A percentile compares a stretch with the other conserved stretches of the same genome.
Evolutionary conservation across 331 rosid species (phyloP).

Genomic region (Malus hybrid): DNA sequence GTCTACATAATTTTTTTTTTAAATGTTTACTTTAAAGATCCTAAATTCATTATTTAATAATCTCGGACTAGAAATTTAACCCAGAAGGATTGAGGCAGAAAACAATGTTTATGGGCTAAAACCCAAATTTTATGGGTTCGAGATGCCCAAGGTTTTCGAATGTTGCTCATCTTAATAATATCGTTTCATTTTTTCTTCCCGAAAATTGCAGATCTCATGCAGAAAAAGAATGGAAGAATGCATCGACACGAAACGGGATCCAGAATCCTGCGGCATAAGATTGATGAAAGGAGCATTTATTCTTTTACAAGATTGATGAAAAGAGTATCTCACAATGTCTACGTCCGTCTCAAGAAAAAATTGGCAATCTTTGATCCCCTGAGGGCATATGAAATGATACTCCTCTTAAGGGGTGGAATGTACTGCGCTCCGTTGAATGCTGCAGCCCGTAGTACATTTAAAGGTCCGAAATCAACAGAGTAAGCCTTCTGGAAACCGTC

Average conservation of each 20-base stretch:
- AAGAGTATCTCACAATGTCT: conserved; percentile 2
- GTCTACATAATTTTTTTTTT: no score
- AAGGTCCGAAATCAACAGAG: conserved; percentile 81
- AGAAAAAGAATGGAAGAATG: not conserved
- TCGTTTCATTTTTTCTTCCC: not conserved
- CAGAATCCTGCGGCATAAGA: not conserved
- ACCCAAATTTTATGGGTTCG: no score
- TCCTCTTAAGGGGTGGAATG: conserved; percentile 70
- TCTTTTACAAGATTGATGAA: not conserved
- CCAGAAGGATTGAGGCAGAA: no score
- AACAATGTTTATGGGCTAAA: no score
- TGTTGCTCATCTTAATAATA: not conserved
- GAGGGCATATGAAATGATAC: conserved; percentile 86
- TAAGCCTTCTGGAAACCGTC: conserved; percentile 92
- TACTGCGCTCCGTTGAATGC: conserved; percentile 70
- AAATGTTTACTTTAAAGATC: no score
- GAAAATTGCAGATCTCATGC: not conserved
- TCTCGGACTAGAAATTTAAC: no score
- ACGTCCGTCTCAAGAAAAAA: conserved; percentile 40
- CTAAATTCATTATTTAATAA: no score
- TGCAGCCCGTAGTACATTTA: conserved; percentile 64
- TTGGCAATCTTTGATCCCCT: conserved; percentile 65
- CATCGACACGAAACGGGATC: not conserved
- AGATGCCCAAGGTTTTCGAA: not conserved
- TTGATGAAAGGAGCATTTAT: not conserved